Evolutionary conservation across 306 rosid species (phyloP), one percentile per base, ranked within the genome.

Genomic region (Gastrolobium bilobum): DNA sequence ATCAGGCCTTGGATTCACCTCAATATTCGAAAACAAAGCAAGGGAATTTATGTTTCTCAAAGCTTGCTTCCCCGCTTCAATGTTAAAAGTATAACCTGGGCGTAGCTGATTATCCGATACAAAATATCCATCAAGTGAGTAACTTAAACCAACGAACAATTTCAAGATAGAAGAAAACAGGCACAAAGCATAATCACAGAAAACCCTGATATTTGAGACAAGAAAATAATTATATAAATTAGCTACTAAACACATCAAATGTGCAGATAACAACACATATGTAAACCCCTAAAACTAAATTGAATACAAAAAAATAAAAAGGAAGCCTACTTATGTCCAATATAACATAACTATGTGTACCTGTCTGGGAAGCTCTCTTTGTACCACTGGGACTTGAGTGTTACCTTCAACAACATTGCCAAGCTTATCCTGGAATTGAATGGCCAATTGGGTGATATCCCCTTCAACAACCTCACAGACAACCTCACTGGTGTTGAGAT

Each of bases 391-490:
- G 4, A 89, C 68, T 57, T 91, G 90, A 37, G 99, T 95, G 82
- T 93, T 93, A 38, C 99, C 99, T 82, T 95, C 99, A 42, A 93
- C 91, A 11, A 93, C 82, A 89, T 93, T 93, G 9, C 97, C 99
- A 60, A 95, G 98, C 91, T 95, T 95, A 77, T 95, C 99, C 77
- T 86, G 92, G 73, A 87, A 95, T 77, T 95, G 97, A 75, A 95
- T 86, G n/a, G 78, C 81, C 70, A 91, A 77, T 71, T 93, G 88
- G 2, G 97, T 95, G 15, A 95, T 95, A 77, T 95, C 99, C 52
- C 99, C 99, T 85, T 95, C 98, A 20, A 93, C 97, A 77, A 95
- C 99, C 88, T 95, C 99, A 63, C 99, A 95, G 31, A 93, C 98
- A 56, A 95, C 98, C 87, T 95, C 99, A 79, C 84, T 89, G 13